Percentiles rank a stretch among this genome's conserved stretches.
Evolutionary conservation across 2,329 filamentous ascomycete genomes (phyloP).

Genomic region (Scorias spongiosa): DNA sequence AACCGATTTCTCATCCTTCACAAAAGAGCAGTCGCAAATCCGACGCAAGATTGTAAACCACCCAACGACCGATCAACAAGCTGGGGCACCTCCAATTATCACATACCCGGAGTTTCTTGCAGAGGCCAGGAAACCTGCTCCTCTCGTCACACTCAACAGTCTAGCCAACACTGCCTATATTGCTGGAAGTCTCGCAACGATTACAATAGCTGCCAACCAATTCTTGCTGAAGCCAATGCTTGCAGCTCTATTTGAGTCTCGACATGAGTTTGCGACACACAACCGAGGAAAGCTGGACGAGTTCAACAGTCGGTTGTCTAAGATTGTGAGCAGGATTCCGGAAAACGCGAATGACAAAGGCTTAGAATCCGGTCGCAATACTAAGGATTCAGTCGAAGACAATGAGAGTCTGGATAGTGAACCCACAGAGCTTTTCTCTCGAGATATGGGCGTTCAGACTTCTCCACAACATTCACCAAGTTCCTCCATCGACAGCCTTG

Average conservation of each 20-base stretch:
- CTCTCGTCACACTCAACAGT: slow-evolving; percentile 41
- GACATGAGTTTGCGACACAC: slow-evolving; percentile 42
- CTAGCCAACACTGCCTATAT: slow-evolving; percentile 42
- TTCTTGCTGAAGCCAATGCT: slow-evolving; percentile 52
- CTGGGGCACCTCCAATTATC: slow-evolving; percentile 37
- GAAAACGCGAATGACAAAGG: neutral
- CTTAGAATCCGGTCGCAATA: slow-evolving; percentile 9
- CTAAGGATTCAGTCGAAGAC: slow-evolving; percentile 29
- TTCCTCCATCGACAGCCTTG: slow-evolving; percentile 14
- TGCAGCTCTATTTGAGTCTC: slow-evolving; percentile 35
- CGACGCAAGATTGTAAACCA: neutral
- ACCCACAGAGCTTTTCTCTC: slow-evolving; percentile 66
- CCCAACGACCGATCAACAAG: slow-evolving; percentile 6
- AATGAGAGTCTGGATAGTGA: slow-evolving; percentile 38
- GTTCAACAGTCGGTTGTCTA: slow-evolving; percentile 39
- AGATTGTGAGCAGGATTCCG: slow-evolving; percentile 11
- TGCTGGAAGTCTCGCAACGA: slow-evolving; percentile 38
- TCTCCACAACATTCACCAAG: slow-evolving; percentile 35
- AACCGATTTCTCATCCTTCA: slow-evolving; percentile 14
- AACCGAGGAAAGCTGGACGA: slow-evolving; percentile 36
- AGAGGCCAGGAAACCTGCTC: slow-evolving; percentile 42
- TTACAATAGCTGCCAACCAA: slow-evolving; percentile 55
- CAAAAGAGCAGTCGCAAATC: neutral
- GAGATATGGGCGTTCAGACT: slow-evolving; percentile 68
- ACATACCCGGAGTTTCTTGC: slow-evolving; percentile 53